phyloP scores from a whole-genome alignment of 225 moss, liverwort and hornwort genomes.

The Straminergon stramineum region DNA sequence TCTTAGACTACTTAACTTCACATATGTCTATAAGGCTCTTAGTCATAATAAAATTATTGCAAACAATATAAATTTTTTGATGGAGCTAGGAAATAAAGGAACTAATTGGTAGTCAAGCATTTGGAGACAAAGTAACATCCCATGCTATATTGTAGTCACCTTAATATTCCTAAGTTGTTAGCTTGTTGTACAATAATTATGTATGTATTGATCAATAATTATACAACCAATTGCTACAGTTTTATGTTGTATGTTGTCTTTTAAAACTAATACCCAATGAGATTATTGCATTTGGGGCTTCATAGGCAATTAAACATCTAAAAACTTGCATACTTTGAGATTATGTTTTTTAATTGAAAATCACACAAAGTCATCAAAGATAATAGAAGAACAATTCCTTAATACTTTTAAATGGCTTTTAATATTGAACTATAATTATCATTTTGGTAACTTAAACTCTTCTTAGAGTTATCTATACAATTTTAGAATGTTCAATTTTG shows the following conservation, averaged over 20 bases:
- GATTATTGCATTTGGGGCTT: too few species aligned
- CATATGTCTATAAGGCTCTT: not conserved
- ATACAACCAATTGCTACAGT: not conserved
- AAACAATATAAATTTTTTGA: not conserved
- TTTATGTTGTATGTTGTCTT: not conserved
- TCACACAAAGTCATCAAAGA: not conserved
- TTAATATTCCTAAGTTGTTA: not conserved
- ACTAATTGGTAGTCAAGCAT: not conserved
- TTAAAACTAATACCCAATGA: not conserved
- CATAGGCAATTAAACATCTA: not conserved
- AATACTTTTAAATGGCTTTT: not conserved
- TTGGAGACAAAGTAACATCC: rapidly evolving
- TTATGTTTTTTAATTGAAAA: not conserved
- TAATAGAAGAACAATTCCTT: not conserved
- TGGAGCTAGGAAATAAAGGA: too few species aligned
- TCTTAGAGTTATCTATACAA: not conserved
- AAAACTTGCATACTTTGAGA: not conserved
- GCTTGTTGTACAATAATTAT: not conserved
- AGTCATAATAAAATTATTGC: not conserved
- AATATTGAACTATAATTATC: not conserved
- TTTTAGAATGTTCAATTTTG: not conserved
- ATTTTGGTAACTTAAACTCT: not conserved
- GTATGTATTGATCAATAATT: not conserved
- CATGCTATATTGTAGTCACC: not conserved
- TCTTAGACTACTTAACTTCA: not conserved